Conservation (phyloP, 352 stramenopile species). For the Hyphochytrium catenoides region DNA sequence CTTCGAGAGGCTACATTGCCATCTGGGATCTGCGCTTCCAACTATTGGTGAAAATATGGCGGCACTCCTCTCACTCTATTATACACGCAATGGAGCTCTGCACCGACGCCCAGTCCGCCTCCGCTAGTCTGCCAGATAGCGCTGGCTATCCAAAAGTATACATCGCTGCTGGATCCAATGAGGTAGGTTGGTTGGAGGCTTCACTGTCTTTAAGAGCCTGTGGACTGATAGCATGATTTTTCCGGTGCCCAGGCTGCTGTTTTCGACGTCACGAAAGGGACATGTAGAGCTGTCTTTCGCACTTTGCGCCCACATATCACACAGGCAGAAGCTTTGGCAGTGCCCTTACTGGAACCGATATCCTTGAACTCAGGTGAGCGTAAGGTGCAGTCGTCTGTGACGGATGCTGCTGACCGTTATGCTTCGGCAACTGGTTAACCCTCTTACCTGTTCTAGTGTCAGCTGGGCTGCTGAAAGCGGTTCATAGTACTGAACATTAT, state of each 20-base stretch:
- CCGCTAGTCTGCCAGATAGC: constrained; percentile 33
- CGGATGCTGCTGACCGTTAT: too few relatives aligned
- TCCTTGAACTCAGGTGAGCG: constrained; percentile 7
- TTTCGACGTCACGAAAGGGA: constrained; percentile 60
- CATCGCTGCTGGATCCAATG: constrained; percentile 71
- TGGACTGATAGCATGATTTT: too few relatives aligned
- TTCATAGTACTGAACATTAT: too few relatives aligned
- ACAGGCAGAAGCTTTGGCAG: constrained; percentile 22
- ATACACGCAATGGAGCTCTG: constrained; percentile 71
- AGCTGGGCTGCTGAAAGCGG: too few relatives aligned
- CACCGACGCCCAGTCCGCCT: constrained; percentile 17
- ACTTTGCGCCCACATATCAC: constrained; percentile 34
- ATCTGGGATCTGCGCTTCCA: constrained; percentile 91
- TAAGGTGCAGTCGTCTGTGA: too few relatives aligned
- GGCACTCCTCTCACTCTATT: constrained; percentile 67
- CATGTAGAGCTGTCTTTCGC: constrained; percentile 72
- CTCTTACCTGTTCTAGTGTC: too few relatives aligned
- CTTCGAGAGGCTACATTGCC: constrained; percentile 76
- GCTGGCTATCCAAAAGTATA: constrained; percentile 70
- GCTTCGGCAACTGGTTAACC: too few relatives aligned
- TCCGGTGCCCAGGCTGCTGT: constrained; percentile 28
- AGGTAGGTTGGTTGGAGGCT: constrained; percentile 23
- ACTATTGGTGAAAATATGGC: constrained; percentile 80
- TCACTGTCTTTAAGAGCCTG: too few relatives aligned
- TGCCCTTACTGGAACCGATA: constrained; percentile 20